Evolutionary conservation across 768 basidiomycete genomes (phyloP).

Genomic region (Suillus ampliporus): DNA sequence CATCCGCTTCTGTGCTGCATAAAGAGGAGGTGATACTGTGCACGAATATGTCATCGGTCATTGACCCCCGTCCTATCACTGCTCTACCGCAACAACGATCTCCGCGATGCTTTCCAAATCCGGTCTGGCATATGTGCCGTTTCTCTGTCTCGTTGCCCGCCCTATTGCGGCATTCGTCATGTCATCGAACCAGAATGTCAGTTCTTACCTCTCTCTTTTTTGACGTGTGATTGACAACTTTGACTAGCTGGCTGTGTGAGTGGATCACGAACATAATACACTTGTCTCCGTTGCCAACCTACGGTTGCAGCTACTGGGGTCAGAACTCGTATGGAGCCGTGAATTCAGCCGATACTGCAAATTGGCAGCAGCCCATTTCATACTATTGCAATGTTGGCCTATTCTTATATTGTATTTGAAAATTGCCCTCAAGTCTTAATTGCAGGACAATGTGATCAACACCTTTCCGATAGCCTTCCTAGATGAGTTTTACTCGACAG

Average conservation of each 20-base stretch:
- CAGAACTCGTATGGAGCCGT: slow-evolving; percentile 45
- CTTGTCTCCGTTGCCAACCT: slow-evolving; percentile 2
- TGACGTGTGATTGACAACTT: slow-evolving; percentile 3
- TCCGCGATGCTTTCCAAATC: background rate
- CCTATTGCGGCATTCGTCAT: slow-evolving; percentile 28
- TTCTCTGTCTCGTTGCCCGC: background rate
- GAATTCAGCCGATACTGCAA: slow-evolving; percentile 32
- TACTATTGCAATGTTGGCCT: slow-evolving; percentile 37
- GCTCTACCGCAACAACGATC: background rate
- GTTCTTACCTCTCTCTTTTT: slow-evolving; percentile 5
- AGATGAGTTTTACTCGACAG: slow-evolving; percentile 61
- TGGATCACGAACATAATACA: background rate
- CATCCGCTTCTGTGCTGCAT: slow-evolving; percentile 4
- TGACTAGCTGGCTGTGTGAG: slow-evolving; percentile 33
- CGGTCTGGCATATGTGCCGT: slow-evolving; percentile 11
- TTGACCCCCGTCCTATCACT: slow-evolving; percentile 6
- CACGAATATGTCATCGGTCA: background rate
- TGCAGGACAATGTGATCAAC: slow-evolving; percentile 60
- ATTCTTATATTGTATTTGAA: background rate
- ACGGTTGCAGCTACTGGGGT: slow-evolving; percentile 38
- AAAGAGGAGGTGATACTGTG: slow-evolving; percentile 7
- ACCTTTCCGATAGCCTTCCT: slow-evolving; percentile 68
- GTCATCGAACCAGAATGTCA: slow-evolving; percentile 29
- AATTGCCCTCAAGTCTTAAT: background rate
- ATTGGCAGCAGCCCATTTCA: slow-evolving; percentile 39